Evolutionary conservation across 108 stramenopile genomes (phyloP), one percentile per base, ranked within the genome.

Genomic region (Parietichytrium sp.): DNA sequence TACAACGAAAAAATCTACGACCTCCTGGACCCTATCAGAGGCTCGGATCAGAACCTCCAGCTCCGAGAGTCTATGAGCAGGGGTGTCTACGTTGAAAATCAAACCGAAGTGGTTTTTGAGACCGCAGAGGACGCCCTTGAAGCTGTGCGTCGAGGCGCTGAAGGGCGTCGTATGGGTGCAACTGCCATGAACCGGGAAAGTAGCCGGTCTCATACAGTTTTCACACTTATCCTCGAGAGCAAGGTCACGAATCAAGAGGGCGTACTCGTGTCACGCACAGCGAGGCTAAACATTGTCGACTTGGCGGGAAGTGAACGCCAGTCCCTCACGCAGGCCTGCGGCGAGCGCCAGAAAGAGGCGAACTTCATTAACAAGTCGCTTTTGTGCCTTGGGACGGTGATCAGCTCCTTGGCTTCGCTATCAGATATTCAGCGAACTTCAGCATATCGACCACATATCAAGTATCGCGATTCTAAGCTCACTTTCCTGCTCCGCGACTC

Each of bases 251-350:
- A 49, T 29, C 89, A 88, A 15, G 80, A 50, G 48, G 81, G 61
- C 47, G 48, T 48, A 49, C 26, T 20, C 29, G 90, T 87, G 3
- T 82, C 83, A 25, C 83, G 88, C 12, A 85, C 81, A 31, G 72
- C 72, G 25, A 83, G 84, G 16, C 54, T 97, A 55, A 84, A 87
- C 50, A 80, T 96, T 79, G 87, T 94, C 47, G 96, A 97, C 84
- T 83, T 95, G 81, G 96, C 95, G 20, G 96, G 96, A 13, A 88
- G 86, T 55, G 95, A 96, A 86, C 79, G 90, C 55, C 91, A 80
- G 29, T 77, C 80, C 52, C 86, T 83, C 51, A 89, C 91, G 0
- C 54, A 86, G 29, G 82, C 91, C 6, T 61, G 85, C 23, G 92
- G 91, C 48, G 83, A 90, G 42, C 81, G 88, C 25, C 86, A 92